phyloP scores from a whole-genome alignment of 179 eudicot species.

The Patellifolia procumbens region DNA sequence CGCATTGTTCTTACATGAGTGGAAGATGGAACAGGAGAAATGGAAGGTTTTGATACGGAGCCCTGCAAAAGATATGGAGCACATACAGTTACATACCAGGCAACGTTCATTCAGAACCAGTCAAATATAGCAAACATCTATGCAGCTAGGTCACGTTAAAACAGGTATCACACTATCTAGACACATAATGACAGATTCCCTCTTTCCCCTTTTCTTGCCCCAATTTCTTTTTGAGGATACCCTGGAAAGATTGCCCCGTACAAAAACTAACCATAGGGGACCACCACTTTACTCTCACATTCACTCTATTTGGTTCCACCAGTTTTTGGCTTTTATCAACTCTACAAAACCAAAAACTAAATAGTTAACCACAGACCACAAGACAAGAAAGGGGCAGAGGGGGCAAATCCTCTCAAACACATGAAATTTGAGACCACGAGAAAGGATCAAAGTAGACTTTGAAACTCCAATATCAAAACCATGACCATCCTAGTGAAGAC shows the following conservation, averaged over 20 bases:
- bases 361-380: too few species aligned
- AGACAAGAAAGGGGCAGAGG: too few species aligned
- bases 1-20: constrained; percentile 73
- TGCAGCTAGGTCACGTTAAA: background rate
- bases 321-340: too few species aligned
- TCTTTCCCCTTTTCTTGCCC: too few species aligned
- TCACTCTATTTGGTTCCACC: too few species aligned
- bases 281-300: too few species aligned
- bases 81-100: constrained; percentile 6
- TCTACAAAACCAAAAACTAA: too few species aligned
- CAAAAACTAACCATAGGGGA: too few species aligned
- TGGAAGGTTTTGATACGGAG: constrained; percentile 54
- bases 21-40: constrained; percentile 65
- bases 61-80: constrained; percentile 51
- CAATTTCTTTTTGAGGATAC: too few species aligned
- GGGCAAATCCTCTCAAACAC: background rate
- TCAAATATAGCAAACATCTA: constrained; percentile 10
- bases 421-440: background rate
- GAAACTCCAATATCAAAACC: background rate
- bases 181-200: background rate
- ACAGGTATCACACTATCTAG: background rate
- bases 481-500: background rate
- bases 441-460: constrained; percentile 10
- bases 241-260: too few species aligned
- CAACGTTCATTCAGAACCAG: background rate